Evolutionary conservation across 2,329 filamentous ascomycete species (phyloP).

Genomic region (Elsinoe perseae): DNA sequence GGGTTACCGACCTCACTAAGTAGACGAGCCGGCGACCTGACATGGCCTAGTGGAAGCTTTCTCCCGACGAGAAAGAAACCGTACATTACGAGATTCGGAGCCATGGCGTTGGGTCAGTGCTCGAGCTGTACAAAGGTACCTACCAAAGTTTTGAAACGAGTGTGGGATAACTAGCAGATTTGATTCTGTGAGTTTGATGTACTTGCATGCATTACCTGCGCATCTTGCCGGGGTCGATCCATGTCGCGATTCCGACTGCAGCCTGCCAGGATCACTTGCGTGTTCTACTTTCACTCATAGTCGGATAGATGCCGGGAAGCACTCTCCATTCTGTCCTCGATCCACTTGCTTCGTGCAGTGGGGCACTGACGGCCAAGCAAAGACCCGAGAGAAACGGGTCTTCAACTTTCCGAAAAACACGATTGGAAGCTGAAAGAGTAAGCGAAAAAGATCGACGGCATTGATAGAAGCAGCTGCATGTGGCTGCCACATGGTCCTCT

Average conservation of each 20-base stretch:
- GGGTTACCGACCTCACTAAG: not conserved
- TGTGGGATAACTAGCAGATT: not conserved
- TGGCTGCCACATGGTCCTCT: constrained; percentile 4
- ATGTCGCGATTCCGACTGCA: not conserved
- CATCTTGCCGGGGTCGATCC: not conserved
- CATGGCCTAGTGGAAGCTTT: not conserved
- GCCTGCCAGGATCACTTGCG: too few relatives aligned
- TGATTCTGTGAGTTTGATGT: not conserved
- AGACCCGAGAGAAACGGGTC: not conserved
- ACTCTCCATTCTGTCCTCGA: too few relatives aligned
- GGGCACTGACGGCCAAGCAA: not conserved
- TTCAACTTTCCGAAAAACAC: not conserved
- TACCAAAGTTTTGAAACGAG: not conserved
- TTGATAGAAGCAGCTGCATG: constrained; percentile 1
- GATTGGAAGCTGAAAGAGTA: not conserved
- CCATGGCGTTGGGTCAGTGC: not conserved
- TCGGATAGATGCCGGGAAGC: too few relatives aligned
- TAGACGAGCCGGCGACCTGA: not conserved
- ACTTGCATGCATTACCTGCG: not conserved
- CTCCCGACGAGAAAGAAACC: not conserved
- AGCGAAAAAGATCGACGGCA: not conserved
- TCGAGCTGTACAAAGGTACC: not conserved
- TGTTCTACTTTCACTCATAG: too few relatives aligned
- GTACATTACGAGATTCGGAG: not conserved
- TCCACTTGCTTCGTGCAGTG: not conserved